A percentile compares a stretch with the other conserved stretches of the same genome.
Conservation (phyloP, 805 yeast species). For the Teunomyces lycoperdinae region DNA sequence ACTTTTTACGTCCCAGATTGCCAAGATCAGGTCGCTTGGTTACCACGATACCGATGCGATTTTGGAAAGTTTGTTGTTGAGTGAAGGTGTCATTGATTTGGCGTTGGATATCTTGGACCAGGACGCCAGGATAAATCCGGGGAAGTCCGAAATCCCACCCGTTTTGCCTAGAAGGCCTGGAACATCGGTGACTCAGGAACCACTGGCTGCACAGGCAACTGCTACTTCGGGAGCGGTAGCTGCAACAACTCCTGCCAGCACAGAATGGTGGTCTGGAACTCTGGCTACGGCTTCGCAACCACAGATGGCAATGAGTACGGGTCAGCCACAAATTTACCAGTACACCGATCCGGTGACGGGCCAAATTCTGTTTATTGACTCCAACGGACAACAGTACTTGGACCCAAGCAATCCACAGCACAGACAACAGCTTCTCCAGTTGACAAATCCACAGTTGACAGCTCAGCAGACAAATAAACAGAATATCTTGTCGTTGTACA, state of each 20-base stretch:
- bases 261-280: constrained; percentile 31
- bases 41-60: constrained; percentile 53
- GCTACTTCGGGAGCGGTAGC: constrained; percentile 9
- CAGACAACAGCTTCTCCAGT: constrained; percentile 34
- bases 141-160: constrained; percentile 46
- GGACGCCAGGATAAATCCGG: constrained; percentile 33
- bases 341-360: constrained; percentile 74
- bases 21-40: constrained; percentile 49
- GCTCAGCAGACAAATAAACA: constrained; percentile 34
- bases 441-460: constrained; percentile 20
- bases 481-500: constrained; percentile 40
- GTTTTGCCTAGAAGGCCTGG: constrained; percentile 41
- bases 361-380: constrained; percentile 61
- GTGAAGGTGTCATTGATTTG: constrained; percentile 55
- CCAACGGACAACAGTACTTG: constrained; percentile 61
- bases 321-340: constrained; percentile 56
- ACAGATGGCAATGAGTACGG: constrained; percentile 12
- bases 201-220: too few species aligned
- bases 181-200: too few species aligned
- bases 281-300: neutral
- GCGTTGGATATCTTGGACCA: constrained; percentile 59
- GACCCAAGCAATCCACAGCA: constrained; percentile 47
- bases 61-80: constrained; percentile 59
- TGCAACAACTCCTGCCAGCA: constrained; percentile 16
- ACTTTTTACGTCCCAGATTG: constrained; percentile 49